Base-by-base conservation (phyloP, 2,329 filamentous ascomycete genomes). In the Fusarium sp. region DNA sequence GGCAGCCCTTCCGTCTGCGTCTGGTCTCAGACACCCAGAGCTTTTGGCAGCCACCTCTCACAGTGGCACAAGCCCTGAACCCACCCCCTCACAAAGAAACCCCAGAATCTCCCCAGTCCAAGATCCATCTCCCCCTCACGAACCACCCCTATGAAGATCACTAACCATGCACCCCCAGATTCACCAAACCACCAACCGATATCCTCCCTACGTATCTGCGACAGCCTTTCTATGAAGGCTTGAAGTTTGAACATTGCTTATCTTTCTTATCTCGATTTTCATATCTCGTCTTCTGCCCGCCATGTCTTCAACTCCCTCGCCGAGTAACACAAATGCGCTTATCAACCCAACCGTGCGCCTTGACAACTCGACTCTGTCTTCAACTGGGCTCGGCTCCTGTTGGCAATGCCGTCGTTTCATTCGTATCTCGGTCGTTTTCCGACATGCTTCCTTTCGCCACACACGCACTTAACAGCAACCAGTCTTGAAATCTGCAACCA, bases 401-500 rank as follows among this genome's bases (percentile, higher is more conserved):
- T 45, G 36, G 42, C 34, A 67, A 24, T 42, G 22, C 33, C 26
- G 19, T 62, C 40, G 44, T 50, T 53, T 33, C 33, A 63, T 67
- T 62, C 61, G 49, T 67, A 70, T 67, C 67, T 70, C 62, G 67
- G 67, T 38, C 67, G 67, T 24, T 70, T 70, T 70, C 67, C 67
- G 67, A 70, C 54, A 64, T 40, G 49, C 31, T 46, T 49, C 51
- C 39, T 51, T 42, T 68, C 39, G 67, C 67, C 62, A 70, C 67
- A 64, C 33, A 53, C 43, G 43, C 39, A 66, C 59, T 14, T 39
- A 53, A 38, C 22, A 40, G 24, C 34, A 55, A 21, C 14, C 40
- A 45, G 42, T n/a, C 22, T 40, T 43, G 19, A 31, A 45, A 33
- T 44, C 34, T 50, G 28, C 7, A 39, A 47, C 33, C 28, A 59